Base-by-base conservation (phyloP, 2,329 filamentous ascomycete species). In the Lasiodiplodia hormozganensis region DNA sequence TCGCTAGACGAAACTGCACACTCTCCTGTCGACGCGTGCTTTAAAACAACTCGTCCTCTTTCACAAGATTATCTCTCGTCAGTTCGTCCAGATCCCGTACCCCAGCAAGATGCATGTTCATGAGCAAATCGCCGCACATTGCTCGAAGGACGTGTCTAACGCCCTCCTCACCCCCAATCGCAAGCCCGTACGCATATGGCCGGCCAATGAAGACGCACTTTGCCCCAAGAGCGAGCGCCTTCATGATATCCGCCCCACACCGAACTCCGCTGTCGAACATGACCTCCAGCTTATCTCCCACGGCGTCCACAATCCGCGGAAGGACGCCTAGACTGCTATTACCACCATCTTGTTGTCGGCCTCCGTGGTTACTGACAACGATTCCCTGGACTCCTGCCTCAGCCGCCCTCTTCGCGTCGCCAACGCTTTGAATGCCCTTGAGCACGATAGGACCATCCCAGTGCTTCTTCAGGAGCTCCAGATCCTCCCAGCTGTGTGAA, bases 231-330 rank as follows among this genome's bases (percentile, higher is more conserved):
- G 84, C 83, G 2, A 87, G 75, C 0, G 86, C 86, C 74, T 88
- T 89, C 76, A 89, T 85, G 16, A 88, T 81, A 73, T 89, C 87
- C 0, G 82, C 85, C 0, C 86, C 87, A n/a, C 83, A 82, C 47
- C 86, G 74, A 34, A 89, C 83, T 0, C 87, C 86, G 16, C 82
- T 85, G 72, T 92, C 90, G 21, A 91, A 85, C 57, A 90, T 83
- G 25, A 92, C 81, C 0, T 85, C 85, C 21, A 89, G 80, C 69
- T 82, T 83, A 25, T 83, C 82, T 2, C 74, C 71, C 2, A 78
- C 80, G 5, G 78, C 79, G 72, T 2, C 76, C 79, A 64, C 79
- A 78, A 65, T 82, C 78, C 2, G 75, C 75, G 23, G 84, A 72
- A n/a, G 78, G 82, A 68, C 87, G 69, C 86, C 8, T 89, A 77